phyloP scores from a whole-genome alignment of 768 basidiomycete genomes.

The Mycena epipterygia region DNA sequence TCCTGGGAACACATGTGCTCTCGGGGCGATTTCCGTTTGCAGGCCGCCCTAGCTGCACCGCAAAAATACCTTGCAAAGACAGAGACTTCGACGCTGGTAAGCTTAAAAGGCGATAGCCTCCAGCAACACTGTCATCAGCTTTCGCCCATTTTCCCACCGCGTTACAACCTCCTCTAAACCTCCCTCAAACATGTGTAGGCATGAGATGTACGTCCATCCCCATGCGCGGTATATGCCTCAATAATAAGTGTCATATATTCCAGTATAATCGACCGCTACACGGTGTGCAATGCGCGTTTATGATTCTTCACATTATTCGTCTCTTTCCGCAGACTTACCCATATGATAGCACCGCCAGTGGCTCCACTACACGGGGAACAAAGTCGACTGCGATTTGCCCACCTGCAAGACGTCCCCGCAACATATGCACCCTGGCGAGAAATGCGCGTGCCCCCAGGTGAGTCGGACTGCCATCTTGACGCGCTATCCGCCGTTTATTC shows the following conservation, averaged over 20 bases:
- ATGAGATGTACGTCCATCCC: neutral
- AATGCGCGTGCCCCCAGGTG: neutral
- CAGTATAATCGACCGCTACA: neutral
- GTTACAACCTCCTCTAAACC: too few species aligned
- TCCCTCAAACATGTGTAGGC: neutral
- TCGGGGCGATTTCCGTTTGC: too few species aligned
- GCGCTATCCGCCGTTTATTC: too few species aligned
- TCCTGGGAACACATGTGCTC: too few species aligned
- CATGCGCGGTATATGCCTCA: neutral
- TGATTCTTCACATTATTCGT: neutral
- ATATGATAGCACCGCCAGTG: slow-evolving; percentile 21
- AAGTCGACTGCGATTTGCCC: slow-evolving; percentile 19
- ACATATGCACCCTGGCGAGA: slow-evolving; percentile 1
- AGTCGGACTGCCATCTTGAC: too few species aligned
- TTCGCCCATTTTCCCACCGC: too few species aligned
- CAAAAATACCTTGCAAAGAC: too few species aligned
- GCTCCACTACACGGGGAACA: slow-evolving; percentile 19
- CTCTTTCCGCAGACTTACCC: neutral
- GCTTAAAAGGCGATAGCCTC: too few species aligned
- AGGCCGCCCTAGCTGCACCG: too few species aligned
- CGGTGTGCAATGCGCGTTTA: neutral
- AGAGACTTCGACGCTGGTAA: too few species aligned
- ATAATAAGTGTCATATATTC: neutral
- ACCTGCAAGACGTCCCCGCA: slow-evolving; percentile 17
- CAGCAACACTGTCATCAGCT: too few species aligned